Percentiles rank a stretch among this genome's conserved stretches.
phyloP scores from a whole-genome alignment of 2,329 filamentous ascomycete species.

The Nigrospora sphaerica region DNA sequence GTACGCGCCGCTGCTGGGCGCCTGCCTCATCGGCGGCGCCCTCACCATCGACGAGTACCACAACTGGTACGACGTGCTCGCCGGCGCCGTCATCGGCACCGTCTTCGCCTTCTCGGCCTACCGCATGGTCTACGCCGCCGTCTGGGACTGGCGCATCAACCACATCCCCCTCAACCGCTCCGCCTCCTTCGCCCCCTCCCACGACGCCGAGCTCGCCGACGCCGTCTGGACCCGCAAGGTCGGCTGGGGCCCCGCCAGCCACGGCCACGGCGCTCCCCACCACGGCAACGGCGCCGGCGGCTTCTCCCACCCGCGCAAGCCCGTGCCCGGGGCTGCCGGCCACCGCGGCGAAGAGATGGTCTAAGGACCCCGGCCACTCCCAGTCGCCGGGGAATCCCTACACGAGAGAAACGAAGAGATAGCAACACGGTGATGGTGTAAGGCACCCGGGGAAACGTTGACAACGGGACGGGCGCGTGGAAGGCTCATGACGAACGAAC shows the following conservation, averaged over 20 bases:
- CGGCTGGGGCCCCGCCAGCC: constrained; percentile 46
- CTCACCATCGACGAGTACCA: constrained; percentile 69
- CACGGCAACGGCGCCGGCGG: constrained; percentile 2
- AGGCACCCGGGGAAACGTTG: no score
- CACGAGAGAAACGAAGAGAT: no score
- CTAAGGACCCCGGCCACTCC: neutral
- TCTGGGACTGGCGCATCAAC: constrained; percentile 62
- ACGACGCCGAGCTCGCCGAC: constrained; percentile 40
- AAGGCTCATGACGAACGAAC: no score
- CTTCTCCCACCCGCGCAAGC: neutral
- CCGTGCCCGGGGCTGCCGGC: neutral
- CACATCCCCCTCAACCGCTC: constrained; percentile 58
- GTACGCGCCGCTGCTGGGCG: constrained; percentile 61
- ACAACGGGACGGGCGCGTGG: no score
- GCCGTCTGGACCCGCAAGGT: constrained; percentile 52
- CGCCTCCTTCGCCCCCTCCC: constrained; percentile 43
- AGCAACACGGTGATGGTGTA: no score
- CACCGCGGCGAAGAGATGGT: neutral
- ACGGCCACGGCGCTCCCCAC: neutral
- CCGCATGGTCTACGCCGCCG: constrained; percentile 58
- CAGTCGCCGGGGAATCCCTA: no score
- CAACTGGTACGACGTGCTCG: constrained; percentile 69
- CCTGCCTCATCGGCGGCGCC: constrained; percentile 59
- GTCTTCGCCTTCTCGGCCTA: constrained; percentile 59
- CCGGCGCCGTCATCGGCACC: constrained; percentile 58